Evolutionary conservation across 345 rosid genomes (phyloP).

Genomic region (Euphorbia peplus): DNA sequence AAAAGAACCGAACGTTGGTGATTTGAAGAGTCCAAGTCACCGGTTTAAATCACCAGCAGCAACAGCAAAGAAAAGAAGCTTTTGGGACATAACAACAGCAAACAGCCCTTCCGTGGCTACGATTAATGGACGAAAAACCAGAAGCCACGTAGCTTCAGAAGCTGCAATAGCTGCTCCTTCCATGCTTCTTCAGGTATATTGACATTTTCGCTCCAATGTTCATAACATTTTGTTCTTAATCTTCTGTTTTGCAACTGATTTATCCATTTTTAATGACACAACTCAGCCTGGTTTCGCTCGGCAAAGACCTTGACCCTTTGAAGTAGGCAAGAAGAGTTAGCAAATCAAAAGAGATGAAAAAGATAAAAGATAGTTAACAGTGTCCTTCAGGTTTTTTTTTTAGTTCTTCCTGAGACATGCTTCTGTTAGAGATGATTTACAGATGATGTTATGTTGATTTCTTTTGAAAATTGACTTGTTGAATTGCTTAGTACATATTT

Average conservation of each 20-base stretch:
- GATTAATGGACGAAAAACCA: constrained; percentile 65
- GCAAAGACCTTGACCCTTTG: constrained; percentile 37
- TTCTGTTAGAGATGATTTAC: background rate
- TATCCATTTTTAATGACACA: constrained; percentile 22
- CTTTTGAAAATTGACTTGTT: background rate
- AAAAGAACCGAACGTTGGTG: constrained; percentile 48
- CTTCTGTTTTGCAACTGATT: constrained; percentile 18
- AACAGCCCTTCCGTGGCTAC: constrained; percentile 63
- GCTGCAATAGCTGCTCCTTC: constrained; percentile 60
- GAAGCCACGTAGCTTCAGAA: constrained; percentile 57
- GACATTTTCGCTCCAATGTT: background rate
- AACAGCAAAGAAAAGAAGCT: constrained; percentile 74
- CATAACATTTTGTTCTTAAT: background rate
- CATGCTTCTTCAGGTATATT: constrained; percentile 84
- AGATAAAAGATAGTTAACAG: background rate
- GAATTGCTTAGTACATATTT: constrained; percentile 1
- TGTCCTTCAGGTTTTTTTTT: constrained; percentile 1
- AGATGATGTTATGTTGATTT: background rate
- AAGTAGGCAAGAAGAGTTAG: constrained; percentile 24
- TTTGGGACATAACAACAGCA: constrained; percentile 78
- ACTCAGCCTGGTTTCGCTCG: constrained; percentile 90
- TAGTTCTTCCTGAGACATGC: background rate
- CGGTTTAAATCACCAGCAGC: constrained; percentile 77
- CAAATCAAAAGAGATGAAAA: background rate
- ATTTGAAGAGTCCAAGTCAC: constrained; percentile 70